Conservation (phyloP, 345 rosid species). For the Murraya koenigii region DNA sequence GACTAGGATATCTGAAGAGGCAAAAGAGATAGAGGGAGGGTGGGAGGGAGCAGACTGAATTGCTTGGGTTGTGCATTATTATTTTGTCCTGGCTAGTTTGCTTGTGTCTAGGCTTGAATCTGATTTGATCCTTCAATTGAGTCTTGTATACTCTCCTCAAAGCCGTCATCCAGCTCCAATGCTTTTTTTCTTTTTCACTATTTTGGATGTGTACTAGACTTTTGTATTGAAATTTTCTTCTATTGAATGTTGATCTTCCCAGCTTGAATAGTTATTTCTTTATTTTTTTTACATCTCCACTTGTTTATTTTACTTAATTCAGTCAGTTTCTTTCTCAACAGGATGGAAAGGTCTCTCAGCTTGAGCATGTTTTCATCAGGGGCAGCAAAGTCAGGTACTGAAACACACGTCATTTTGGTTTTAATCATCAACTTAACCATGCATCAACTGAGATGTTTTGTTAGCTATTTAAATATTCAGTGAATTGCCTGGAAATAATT, state of each 20-base stretch:
- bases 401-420: background rate
- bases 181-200: background rate
- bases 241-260: background rate
- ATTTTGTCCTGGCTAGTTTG: background rate
- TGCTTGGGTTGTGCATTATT: background rate
- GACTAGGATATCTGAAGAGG: background rate
- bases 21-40: background rate
- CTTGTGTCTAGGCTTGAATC: background rate
- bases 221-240: background rate
- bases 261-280: background rate
- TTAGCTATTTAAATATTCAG: background rate
- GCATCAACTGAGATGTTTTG: background rate
- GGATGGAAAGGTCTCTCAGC: conserved; percentile 98
- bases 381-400: conserved; percentile 97
- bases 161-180: background rate
- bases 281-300: background rate
- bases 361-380: conserved; percentile 94
- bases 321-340: conserved; percentile 18
- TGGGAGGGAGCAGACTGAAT: background rate
- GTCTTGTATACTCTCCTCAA: background rate
- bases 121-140: background rate
- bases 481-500: background rate
- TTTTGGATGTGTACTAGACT: background rate
- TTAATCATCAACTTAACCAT: background rate
- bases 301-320: background rate